Conservation (phyloP, 306 rosid genomes). For the Cucumis melo region DNA sequence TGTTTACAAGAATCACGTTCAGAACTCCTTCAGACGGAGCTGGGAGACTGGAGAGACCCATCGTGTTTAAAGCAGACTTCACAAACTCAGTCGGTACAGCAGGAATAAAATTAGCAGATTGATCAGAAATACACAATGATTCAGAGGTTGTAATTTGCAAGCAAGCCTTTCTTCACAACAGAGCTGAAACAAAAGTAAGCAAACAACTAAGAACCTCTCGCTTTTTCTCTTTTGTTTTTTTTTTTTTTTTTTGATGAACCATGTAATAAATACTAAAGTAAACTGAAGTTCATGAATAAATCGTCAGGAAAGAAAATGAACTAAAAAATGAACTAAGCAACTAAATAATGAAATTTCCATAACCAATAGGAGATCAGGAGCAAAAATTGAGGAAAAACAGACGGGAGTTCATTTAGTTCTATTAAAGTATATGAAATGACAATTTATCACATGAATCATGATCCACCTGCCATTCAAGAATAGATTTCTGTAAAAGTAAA, state of each 20-base stretch:
- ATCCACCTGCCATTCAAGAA: neutral
- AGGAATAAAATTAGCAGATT: neutral
- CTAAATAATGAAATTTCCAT: neutral
- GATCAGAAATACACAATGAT: neutral
- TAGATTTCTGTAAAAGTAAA: neutral
- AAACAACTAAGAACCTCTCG: neutral
- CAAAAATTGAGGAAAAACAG: neutral
- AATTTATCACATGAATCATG: neutral
- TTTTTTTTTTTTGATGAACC: too few relatives aligned
- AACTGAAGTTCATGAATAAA: neutral
- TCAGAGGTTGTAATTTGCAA: neutral
- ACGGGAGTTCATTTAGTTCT: neutral
- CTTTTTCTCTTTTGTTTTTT: too few relatives aligned
- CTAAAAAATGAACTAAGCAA: neutral
- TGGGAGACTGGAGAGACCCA: constrained; percentile 95
- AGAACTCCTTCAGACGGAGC: constrained; percentile 88
- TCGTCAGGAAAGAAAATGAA: neutral
- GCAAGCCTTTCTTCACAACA: neutral
- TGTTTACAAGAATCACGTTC: constrained; percentile 54
- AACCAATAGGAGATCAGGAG: neutral
- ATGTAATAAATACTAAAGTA: neutral
- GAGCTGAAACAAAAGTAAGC: neutral
- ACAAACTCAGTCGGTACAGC: neutral
- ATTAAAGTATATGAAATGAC: neutral
- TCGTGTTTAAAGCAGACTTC: constrained; percentile 7